Evolutionary conservation across 495 filamentous ascomycete genomes (phyloP), one percentile per base, ranked within the genome.

Genomic region (Aspergillus ellipticus): DNA sequence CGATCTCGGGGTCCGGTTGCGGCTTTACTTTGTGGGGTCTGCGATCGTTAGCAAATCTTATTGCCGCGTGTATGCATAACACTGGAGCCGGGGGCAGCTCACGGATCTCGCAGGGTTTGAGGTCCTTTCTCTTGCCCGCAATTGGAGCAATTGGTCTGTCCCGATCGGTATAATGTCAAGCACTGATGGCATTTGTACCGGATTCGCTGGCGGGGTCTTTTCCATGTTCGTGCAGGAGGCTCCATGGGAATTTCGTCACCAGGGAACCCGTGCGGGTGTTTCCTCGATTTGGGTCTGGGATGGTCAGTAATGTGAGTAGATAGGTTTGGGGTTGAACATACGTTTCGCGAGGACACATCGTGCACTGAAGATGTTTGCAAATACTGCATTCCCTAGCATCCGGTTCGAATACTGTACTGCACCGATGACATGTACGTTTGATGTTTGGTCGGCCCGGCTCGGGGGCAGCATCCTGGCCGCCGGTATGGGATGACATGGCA

Each of bases 271-370:
- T 88, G 80, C 0, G 88, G 85, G 61, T 89, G 89, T 62, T 87
- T 90, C 48, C 87, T 74, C 51, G 82, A 80, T 67, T 89, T 90
- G 26, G 85, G 68, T 43, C 86, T 89, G 66, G 4, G 42, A 35
- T 10, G 21, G 17, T 4, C 6, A 35, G 42, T 52, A 45, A 49
- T 20, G 29, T 26, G 22, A 20, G 26, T 4, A 22, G 22, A 10
- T 6, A 11, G 17, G 19, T 16, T 6, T 39, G 19, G 53, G 28
- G 41, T 43, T 3, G 24, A 28, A 85, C 88, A 69, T 84, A 91
- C 87, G 90, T 89, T 55, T 90, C 85, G 39, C 91, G 75, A 11
- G 89, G 90, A 70, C 91, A 96, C 53, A 80, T 82, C 59, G 83
- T 88, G 81, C 92, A 96, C 35, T 89, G 86, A 22, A 79, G 63